Base-by-base conservation (phyloP, 441 rosid genomes). In the Populus tomentosa region DNA sequence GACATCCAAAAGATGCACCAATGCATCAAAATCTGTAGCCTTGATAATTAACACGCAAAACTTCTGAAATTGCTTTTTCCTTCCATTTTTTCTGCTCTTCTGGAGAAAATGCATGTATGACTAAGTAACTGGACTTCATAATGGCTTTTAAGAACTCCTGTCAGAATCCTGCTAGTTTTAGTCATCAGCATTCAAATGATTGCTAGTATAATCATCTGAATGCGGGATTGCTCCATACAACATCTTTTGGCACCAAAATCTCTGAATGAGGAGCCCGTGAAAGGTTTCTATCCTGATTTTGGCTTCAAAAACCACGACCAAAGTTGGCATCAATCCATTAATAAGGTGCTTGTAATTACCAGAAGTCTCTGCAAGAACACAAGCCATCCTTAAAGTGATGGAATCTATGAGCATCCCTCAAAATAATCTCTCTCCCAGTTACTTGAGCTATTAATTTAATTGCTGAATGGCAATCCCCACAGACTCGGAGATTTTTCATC, bases 351-450 rank as follows among this genome's bases (percentile, higher is more conserved):
- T 24, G 68, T 23, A 70, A 33, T 88, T 80, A 91, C 92, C 93
- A 89, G 69, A 85, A 89, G 76, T 88, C 93, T 78, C 77, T 72
- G 79, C 95, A 91, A 42, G 95, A 86, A 82, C 92, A 91, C 69
- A 78, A 72, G 13, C 92, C 93, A 61, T 87, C 87, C 81, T 84
- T 86, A 28, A 91, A 88, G 80, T 88, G 91, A 81, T 91, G 93
- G 64, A 91, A 91, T 80, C 92, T 89, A 81, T 89, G 85, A 35
- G 89, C 88, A 85, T 91, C 93, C 81, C 92, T 85, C 80, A 91
- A 67, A 78, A 89, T 85, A 59, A 91, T 91, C 78, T 89, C 93
- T 78, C 91, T 86, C 16, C 82, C 77, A 0, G 83, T 86, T 65
- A 88, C 79, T 83, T 88, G 83, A 23, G 93, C 87, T 56, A 88